A percentile compares a stretch with the other conserved stretches of the same genome.
Evolutionary conservation across 495 filamentous ascomycete species (phyloP).

Genomic region (Neurospora intermedia): DNA sequence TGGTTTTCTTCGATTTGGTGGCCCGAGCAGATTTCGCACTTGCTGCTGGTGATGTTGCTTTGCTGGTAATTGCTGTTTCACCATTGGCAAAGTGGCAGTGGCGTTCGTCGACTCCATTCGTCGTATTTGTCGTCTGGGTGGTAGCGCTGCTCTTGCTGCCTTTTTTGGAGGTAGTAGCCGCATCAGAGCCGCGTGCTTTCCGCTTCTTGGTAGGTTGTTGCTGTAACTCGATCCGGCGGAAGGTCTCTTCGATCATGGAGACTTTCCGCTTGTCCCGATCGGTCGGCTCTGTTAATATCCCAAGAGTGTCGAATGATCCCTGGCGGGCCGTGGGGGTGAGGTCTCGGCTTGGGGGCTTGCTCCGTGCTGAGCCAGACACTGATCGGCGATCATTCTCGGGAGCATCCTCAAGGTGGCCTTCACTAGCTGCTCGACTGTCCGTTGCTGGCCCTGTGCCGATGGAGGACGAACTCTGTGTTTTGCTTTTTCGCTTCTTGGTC

Average conservation of each 20-base stretch:
- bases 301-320: constrained; percentile 38
- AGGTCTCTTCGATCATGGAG: constrained; percentile 68
- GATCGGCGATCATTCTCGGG: constrained; percentile 51
- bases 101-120: constrained; percentile 26
- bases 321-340: constrained; percentile 55
- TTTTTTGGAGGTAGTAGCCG: constrained; percentile 32
- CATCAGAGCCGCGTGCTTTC: constrained; percentile 47
- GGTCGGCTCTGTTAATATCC: constrained; percentile 56
- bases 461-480: constrained; percentile 49
- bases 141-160: constrained; percentile 25
- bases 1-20: constrained; percentile 12
- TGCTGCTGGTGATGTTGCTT: constrained; percentile 37
- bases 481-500: constrained; percentile 47
- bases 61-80: constrained; percentile 35
- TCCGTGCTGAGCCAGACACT: constrained; percentile 61
- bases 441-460: constrained; percentile 56
- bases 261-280: constrained; percentile 84
- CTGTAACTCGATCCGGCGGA: constrained; percentile 54
- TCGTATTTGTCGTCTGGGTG: constrained; percentile 21
- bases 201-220: constrained; percentile 38
- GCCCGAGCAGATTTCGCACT: constrained; percentile 26
- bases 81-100: constrained; percentile 40
- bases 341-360: constrained; percentile 71
- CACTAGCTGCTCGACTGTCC: constrained; percentile 73
- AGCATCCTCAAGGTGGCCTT: constrained; percentile 48